Conservation (phyloP, 768 basidiomycete genomes). For the Suillus luteus region DNA sequence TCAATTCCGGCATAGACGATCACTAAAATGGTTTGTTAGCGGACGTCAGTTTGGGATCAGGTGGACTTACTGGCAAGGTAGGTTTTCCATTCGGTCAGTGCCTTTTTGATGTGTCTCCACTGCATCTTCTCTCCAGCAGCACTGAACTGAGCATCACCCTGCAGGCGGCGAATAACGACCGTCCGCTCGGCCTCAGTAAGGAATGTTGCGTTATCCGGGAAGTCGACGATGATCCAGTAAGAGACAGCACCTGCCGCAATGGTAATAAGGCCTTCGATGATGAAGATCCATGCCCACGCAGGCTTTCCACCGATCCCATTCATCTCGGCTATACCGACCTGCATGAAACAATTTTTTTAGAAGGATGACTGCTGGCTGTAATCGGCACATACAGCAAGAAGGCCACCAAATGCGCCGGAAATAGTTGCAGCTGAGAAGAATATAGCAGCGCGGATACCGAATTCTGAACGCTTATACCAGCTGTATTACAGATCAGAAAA, state of each 20-base stretch:
- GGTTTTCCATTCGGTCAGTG: conserved; percentile 73
- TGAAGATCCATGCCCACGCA: conserved; percentile 75
- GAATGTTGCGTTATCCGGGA: conserved; percentile 81
- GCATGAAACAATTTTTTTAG: background rate
- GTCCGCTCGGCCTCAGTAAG: conserved; percentile 70
- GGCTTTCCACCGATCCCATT: conserved; percentile 67
- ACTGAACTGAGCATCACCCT: conserved; percentile 69
- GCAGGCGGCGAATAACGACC: conserved; percentile 63
- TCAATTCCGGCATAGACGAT: conserved; percentile 56
- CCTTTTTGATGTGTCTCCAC: conserved; percentile 58
- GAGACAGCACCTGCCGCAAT: conserved; percentile 65
- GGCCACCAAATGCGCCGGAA: conserved; percentile 80
- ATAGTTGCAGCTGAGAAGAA: conserved; percentile 82
- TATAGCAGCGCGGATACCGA: conserved; percentile 62
- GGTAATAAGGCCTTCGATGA: conserved; percentile 69
- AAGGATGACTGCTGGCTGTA: background rate
- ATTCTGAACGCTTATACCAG: conserved; percentile 74
- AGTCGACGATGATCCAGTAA: conserved; percentile 81
- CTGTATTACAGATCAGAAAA: conserved; percentile 41
- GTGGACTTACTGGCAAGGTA: conserved; percentile 43
- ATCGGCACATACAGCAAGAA: conserved; percentile 56
- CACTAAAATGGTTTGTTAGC: conserved; percentile 40
- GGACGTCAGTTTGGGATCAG: background rate
- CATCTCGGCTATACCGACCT: conserved; percentile 72
- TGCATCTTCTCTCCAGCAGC: conserved; percentile 67